Conservation (phyloP, 345 rosid genomes). For the Eucalyptus regnans region DNA sequence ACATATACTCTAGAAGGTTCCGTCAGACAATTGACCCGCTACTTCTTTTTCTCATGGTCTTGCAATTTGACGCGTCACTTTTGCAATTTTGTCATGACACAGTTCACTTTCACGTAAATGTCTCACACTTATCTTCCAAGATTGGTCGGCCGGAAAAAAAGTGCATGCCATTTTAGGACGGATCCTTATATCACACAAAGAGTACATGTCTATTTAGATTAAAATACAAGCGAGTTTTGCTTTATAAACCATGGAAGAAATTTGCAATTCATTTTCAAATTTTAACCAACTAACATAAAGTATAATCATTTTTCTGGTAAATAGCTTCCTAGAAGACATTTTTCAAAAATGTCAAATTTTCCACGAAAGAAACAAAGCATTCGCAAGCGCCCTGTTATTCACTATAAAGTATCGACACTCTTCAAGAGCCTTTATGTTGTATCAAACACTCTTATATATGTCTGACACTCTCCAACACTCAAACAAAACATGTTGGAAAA, state of each 20-base stretch:
- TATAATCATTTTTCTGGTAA: rapidly evolving
- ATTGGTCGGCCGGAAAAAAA: background rate
- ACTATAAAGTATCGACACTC: too few relatives aligned
- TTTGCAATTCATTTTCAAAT: background rate
- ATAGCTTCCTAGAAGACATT: background rate
- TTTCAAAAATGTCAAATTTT: background rate
- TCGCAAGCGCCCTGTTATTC: rapidly evolving
- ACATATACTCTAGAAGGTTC: background rate
- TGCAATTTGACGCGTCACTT: background rate
- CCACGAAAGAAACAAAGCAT: rapidly evolving
- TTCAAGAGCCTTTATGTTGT: rapidly evolving
- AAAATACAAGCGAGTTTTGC: background rate
- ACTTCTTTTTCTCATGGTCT: background rate
- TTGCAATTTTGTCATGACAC: background rate
- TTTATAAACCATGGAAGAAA: background rate
- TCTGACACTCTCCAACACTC: rapidly evolving
- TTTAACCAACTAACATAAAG: background rate
- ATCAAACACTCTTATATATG: too few relatives aligned
- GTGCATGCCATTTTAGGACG: background rate
- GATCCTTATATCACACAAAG: background rate
- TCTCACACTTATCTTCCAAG: background rate
- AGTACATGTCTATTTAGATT: rapidly evolving
- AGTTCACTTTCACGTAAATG: background rate
- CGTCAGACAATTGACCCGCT: background rate
- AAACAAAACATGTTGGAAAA: rapidly evolving